These are phyloP conservation scores for Clonostachys rhizophaga DNA, from an alignment of 2,329 filamentous ascomycete genomes.

Conservation along the genomic window DNA sequence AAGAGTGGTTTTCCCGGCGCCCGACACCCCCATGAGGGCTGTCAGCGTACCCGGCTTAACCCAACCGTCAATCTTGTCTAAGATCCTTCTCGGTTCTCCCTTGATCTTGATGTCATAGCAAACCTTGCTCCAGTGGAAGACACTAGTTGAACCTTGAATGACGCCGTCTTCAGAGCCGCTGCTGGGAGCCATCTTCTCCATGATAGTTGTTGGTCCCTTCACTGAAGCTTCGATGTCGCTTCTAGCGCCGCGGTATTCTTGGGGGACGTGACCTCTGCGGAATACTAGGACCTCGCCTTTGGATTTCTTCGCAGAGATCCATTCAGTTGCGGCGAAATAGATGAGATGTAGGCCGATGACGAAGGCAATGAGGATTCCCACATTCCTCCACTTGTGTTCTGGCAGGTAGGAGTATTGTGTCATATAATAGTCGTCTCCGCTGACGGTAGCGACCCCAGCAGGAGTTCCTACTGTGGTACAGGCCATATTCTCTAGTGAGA, in stretches of 20 bases:
- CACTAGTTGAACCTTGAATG: slow-evolving; percentile 2
- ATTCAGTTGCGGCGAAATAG: slow-evolving; percentile 55
- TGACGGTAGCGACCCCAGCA: slow-evolving; percentile 43
- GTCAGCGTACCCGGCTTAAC: slow-evolving; percentile 84
- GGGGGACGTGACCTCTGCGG: slow-evolving; percentile 43
- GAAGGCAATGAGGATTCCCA: slow-evolving; percentile 57
- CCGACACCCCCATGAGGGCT: slow-evolving; percentile 61
- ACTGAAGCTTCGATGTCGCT: background rate
- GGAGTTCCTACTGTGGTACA: slow-evolving; percentile 56
- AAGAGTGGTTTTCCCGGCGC: slow-evolving; percentile 56
- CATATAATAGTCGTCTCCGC: slow-evolving; percentile 52
- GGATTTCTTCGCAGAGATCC: slow-evolving; percentile 33
- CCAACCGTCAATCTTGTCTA: slow-evolving; percentile 75
- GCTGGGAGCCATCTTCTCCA: slow-evolving; percentile 33
- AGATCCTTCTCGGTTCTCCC: slow-evolving; percentile 58
- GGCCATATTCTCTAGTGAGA: slow-evolving; percentile 16
- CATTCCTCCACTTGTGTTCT: slow-evolving; percentile 49
- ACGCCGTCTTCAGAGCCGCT: too few relatives aligned
- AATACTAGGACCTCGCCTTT: slow-evolving; percentile 55
- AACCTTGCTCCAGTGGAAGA: slow-evolving; percentile 68
- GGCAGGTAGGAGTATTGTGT: slow-evolving; percentile 51
- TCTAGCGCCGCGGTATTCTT: too few relatives aligned
- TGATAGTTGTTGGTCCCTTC: slow-evolving; percentile 40
- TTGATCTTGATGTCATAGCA: slow-evolving; percentile 67
- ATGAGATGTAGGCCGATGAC: slow-evolving; percentile 35